These are phyloP conservation scores for Endocalyx cinctus DNA, from an alignment of 2,329 filamentous ascomycete species.

Conservation along the genomic window DNA sequence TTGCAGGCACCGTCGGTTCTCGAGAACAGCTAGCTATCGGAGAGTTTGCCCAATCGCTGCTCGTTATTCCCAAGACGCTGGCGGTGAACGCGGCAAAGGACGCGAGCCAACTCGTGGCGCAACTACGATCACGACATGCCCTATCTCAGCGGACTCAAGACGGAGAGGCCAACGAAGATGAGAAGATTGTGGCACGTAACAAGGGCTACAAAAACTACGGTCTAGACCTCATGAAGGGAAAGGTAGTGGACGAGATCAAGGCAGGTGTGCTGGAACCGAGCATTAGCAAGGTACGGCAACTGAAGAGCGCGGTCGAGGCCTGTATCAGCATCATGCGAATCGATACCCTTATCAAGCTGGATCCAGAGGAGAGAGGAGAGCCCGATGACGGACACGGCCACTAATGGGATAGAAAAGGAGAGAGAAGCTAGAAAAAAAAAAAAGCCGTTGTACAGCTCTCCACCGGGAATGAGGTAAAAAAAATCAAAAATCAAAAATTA, in stretches of 20 bases:
- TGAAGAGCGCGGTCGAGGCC: constrained; percentile 97
- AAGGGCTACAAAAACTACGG: constrained; percentile 99
- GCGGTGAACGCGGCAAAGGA: constrained; percentile 98
- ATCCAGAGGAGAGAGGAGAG: constrained; percentile 74
- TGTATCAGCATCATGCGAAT: constrained; percentile 99
- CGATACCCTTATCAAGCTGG: constrained; percentile 96
- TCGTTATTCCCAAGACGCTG: constrained; percentile 92
- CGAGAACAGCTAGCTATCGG: constrained; percentile 96
- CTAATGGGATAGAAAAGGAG: constrained; percentile 39
- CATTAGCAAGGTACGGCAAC: constrained; percentile 96
- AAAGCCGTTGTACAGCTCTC: constrained; percentile 5
- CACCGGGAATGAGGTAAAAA: constrained; percentile 1
- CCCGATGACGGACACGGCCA: constrained; percentile 85
- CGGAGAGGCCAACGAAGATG: constrained; percentile 76
- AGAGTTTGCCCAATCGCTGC: constrained; percentile 91
- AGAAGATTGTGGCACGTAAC: constrained; percentile 84
- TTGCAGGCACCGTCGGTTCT: constrained; percentile 93
- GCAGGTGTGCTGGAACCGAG: constrained; percentile 92
- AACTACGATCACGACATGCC: constrained; percentile 90
- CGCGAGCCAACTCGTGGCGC: constrained; percentile 88
- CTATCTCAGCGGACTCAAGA: constrained; percentile 89
- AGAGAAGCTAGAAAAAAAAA: constrained; percentile 7
- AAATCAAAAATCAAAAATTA: neutral
- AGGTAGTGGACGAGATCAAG: constrained; percentile 90
- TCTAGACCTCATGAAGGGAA: constrained; percentile 81